Base-by-base conservation (phyloP, 1,284 basidiomycete species). In the Sanghuangporus baumii region DNA sequence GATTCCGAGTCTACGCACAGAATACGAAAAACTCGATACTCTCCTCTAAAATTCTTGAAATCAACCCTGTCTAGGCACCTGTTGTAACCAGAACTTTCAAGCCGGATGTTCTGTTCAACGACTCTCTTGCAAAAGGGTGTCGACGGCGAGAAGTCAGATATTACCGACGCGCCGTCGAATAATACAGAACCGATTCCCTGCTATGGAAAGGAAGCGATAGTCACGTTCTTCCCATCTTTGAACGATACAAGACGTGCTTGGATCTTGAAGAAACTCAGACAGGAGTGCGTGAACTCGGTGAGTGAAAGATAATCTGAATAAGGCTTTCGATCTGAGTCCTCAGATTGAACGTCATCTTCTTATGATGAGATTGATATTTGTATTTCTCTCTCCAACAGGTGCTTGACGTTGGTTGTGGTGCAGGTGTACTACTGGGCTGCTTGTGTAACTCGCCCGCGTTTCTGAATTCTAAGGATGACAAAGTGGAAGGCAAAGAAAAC, bases 371-470 rank as follows among this genome's bases (percentile, higher is more conserved):
- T 4, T 41, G 40, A n/a, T 41, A 8, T n/a, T 41, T 11, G 40
- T 41, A n/a, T 41, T 8, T n/a, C n/a, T 41, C 40, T 41, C 40
- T 41, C n/a, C 7, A 46, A 37, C 68, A 91, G 91, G 79, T 93
- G 11, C 75, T 93, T 51, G 91, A 94, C 68, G 76, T 92, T 26
- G 91, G 91, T 4, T 94, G 91, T 67, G 91, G 91, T 43, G 84
- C 89, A 74, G 91, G 91, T 26, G 78, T 85, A 52, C 78, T 93
- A 7, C 80, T 93, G n/a, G 71, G 76, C 1, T 81, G 84, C 12
- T 81, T 94, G 16, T 84, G 82, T 66, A 84, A 89, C 69, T 85
- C 91, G 0, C 83, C 91, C 2, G 84, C 86, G 1, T 88, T 87
- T 82, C 80, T 88, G 14, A 62, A 64, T 51, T 50, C 51, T 18